phyloP scores from a whole-genome alignment of 768 basidiomycete species.

The Lactarius hengduanensis region DNA sequence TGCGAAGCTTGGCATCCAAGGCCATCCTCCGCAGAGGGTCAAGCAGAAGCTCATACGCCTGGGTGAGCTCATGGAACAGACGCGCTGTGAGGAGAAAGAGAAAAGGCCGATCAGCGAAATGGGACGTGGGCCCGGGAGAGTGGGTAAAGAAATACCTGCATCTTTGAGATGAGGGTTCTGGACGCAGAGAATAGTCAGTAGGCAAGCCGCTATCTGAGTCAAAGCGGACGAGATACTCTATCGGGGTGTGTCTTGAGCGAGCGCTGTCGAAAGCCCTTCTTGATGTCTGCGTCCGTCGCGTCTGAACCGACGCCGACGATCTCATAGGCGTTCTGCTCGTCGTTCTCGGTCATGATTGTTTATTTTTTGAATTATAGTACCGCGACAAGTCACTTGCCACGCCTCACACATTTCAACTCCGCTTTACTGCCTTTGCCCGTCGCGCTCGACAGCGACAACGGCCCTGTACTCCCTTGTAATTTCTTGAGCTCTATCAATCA shows the following conservation, averaged over 20 bases:
- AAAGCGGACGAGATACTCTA: slow-evolving; percentile 49
- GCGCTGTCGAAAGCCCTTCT: slow-evolving; percentile 72
- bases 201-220: neutral
- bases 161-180: slow-evolving; percentile 80
- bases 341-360: slow-evolving; percentile 27
- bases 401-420: slow-evolving; percentile 16
- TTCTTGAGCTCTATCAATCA: slow-evolving; percentile 1
- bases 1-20: slow-evolving; percentile 74
- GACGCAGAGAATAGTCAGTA: slow-evolving; percentile 18
- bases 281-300: slow-evolving; percentile 74
- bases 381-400: slow-evolving; percentile 5
- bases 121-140: neutral
- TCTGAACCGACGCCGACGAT: slow-evolving; percentile 60
- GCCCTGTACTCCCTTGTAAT: neutral
- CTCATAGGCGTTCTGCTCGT: slow-evolving; percentile 72
- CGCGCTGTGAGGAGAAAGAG: slow-evolving; percentile 33
- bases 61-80: slow-evolving; percentile 83
- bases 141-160: slow-evolving; percentile 50
- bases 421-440: slow-evolving; percentile 15
- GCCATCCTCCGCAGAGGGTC: slow-evolving; percentile 78
- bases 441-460: slow-evolving; percentile 19
- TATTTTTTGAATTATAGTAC: neutral
- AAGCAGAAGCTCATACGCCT: slow-evolving; percentile 76
- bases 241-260: slow-evolving; percentile 89
- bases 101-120: slow-evolving; percentile 39